Percentiles rank a stretch among this genome's conserved stretches.
Evolutionary conservation across 441 rosid genomes (phyloP).

Genomic region (Geranium incanum): DNA sequence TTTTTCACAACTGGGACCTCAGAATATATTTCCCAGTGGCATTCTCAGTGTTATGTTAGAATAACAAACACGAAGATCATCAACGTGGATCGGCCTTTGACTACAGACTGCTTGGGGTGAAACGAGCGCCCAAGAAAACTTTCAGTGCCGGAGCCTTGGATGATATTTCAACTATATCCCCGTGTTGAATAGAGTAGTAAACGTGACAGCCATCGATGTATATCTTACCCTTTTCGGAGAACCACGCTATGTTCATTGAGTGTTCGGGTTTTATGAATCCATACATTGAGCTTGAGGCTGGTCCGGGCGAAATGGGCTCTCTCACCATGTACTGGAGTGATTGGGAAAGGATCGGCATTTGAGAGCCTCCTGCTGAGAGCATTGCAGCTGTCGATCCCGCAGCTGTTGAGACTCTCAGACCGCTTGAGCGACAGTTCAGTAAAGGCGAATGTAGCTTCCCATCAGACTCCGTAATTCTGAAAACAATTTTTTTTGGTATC

Average conservation of each 20-base stretch:
- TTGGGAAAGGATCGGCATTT: constrained; percentile 57
- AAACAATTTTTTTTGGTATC: neutral
- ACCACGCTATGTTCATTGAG: constrained; percentile 50
- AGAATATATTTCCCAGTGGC: neutral
- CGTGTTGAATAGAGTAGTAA: constrained; percentile 36
- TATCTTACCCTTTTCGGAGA: constrained; percentile 49
- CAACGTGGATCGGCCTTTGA: neutral
- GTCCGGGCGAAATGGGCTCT: constrained; percentile 62
- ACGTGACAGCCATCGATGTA: constrained; percentile 74
- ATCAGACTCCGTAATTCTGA: constrained; percentile 43
- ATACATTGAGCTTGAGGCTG: constrained; percentile 49
- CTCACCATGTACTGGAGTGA: constrained; percentile 85
- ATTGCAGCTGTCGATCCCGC: constrained; percentile 90
- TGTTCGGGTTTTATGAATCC: constrained; percentile 43
- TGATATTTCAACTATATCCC: constrained; percentile 59
- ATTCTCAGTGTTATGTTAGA: neutral
- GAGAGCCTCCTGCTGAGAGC: constrained; percentile 75
- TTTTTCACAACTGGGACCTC: neutral
- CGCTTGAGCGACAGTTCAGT: constrained; percentile 76
- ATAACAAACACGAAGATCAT: neutral
- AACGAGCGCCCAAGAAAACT: constrained; percentile 54
- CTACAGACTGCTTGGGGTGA: neutral
- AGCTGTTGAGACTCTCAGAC: constrained; percentile 79
- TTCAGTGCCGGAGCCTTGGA: constrained; percentile 58
- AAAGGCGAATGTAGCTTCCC: constrained; percentile 34